Percentiles rank a stretch among this genome's conserved stretches.
phyloP scores from a whole-genome alignment of 2,329 filamentous ascomycete species.

The Davidsoniella eucalypti region DNA sequence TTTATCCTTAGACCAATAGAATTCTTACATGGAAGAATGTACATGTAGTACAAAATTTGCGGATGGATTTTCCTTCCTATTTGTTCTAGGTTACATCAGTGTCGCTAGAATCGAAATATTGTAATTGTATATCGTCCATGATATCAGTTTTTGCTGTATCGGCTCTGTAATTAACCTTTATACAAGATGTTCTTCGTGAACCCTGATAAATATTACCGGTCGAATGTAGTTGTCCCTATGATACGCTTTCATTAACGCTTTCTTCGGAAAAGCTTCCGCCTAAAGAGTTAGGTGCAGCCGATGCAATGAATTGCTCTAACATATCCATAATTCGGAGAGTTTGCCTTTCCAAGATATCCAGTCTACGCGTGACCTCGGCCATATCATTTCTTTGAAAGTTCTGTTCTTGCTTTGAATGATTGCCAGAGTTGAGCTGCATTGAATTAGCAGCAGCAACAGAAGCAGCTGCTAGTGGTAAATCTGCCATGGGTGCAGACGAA shows the following conservation, averaged over 20 bases:
- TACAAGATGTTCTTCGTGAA: too few species aligned
- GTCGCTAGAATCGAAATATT: too few species aligned
- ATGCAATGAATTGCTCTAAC: conserved; percentile 22
- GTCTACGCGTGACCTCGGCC: conserved; percentile 26
- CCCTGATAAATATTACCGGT: too few species aligned
- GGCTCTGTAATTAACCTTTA: too few species aligned
- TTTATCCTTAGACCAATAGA: too few species aligned
- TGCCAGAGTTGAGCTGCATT: neutral
- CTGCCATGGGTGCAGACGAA: neutral
- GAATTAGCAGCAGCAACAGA: neutral
- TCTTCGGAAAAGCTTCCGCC: neutral
- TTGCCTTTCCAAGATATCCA: conserved; percentile 34
- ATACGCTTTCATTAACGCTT: neutral
- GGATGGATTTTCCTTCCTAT: too few species aligned
- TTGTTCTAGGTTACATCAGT: too few species aligned
- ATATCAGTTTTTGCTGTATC: too few species aligned
- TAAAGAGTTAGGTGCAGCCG: too few species aligned
- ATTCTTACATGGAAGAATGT: too few species aligned
- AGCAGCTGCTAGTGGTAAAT: conserved; percentile 14
- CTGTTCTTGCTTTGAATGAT: conserved; percentile 13
- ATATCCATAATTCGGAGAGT: conserved; percentile 33
- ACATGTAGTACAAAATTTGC: too few species aligned
- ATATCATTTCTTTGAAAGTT: conserved; percentile 20
- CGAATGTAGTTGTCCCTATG: neutral
- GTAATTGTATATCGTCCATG: too few species aligned